These are phyloP conservation scores for Ascochyta viciae-villosae DNA, from an alignment of 2,329 filamentous ascomycete species.

Conservation along the genomic window DNA sequence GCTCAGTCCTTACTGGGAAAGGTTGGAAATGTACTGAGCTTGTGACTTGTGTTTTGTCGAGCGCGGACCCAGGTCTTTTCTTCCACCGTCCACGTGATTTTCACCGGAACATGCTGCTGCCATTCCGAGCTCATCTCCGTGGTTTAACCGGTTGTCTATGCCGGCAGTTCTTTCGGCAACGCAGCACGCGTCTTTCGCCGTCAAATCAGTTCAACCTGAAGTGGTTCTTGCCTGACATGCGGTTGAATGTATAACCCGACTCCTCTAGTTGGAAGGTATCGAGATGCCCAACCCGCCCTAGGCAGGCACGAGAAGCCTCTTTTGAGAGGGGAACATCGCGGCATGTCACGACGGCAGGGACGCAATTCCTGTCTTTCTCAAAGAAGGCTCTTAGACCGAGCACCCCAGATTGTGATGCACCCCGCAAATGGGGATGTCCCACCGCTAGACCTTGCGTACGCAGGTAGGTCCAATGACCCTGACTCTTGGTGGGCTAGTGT, in stretches of 20 bases:
- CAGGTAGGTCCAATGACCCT: not conserved
- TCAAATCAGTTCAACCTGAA: not conserved
- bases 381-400: not conserved
- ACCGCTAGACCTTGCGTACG: not conserved
- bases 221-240: not conserved
- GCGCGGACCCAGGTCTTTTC: conserved; percentile 1
- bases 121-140: conserved; percentile 1
- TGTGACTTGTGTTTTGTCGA: not conserved
- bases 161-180: conserved; percentile 11
- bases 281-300: not conserved
- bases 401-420: conserved; percentile 4
- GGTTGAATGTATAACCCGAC: not conserved
- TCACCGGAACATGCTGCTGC: not conserved
- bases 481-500: not conserved
- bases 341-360: conserved; percentile 1
- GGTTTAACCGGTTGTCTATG: not conserved
- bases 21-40: too few relatives aligned
- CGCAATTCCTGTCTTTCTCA: not conserved
- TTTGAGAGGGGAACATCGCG: not conserved
- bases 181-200: not conserved
- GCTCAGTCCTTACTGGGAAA: too few relatives aligned
- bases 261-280: not conserved
- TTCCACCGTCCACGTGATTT: not conserved
- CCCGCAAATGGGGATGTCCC: not conserved
- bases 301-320: conserved; percentile 1